Percentiles rank a stretch among this genome's conserved stretches.
Conservation (phyloP, 441 rosid genomes). For the Corymbia calophylla region DNA sequence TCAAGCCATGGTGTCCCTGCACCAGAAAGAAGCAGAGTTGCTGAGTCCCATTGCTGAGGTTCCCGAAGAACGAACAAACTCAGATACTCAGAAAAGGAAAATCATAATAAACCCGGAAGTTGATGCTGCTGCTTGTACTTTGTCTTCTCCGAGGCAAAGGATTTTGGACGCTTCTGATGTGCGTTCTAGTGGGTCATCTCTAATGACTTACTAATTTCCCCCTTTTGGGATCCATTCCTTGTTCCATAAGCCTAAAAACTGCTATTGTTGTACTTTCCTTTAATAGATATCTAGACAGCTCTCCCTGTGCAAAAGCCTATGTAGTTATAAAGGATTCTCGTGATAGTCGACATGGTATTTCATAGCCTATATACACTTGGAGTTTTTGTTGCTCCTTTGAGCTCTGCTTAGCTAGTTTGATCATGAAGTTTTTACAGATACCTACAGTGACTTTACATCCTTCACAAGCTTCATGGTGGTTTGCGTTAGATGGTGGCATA, state of each 20-base stretch:
- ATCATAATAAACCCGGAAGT: conserved; percentile 61
- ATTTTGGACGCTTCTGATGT: conserved; percentile 88
- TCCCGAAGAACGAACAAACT: conserved; percentile 53
- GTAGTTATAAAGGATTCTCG: neutral
- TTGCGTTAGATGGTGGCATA: neutral
- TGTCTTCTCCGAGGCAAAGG: conserved; percentile 80
- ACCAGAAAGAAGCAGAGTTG: conserved; percentile 26
- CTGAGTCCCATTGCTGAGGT: conserved; percentile 67
- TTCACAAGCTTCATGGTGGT: neutral
- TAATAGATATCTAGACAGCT: neutral
- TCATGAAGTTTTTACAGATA: neutral
- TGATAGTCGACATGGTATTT: neutral
- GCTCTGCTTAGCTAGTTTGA: neutral
- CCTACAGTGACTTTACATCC: neutral
- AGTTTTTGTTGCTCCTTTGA: neutral
- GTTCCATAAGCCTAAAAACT: neutral
- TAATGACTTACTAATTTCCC: conserved; percentile 57
- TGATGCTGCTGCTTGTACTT: conserved; percentile 57
- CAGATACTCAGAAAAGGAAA: conserved; percentile 70
- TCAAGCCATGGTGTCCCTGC: conserved; percentile 47
- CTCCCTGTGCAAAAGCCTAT: neutral
- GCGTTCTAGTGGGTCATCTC: conserved; percentile 81
- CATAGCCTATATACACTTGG: neutral
- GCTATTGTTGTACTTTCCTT: neutral
- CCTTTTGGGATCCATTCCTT: neutral